Evolutionary conservation across 495 filamentous ascomycete genomes (phyloP), one percentile per base, ranked within the genome.

Genomic region (Gamarada debralockiae): DNA sequence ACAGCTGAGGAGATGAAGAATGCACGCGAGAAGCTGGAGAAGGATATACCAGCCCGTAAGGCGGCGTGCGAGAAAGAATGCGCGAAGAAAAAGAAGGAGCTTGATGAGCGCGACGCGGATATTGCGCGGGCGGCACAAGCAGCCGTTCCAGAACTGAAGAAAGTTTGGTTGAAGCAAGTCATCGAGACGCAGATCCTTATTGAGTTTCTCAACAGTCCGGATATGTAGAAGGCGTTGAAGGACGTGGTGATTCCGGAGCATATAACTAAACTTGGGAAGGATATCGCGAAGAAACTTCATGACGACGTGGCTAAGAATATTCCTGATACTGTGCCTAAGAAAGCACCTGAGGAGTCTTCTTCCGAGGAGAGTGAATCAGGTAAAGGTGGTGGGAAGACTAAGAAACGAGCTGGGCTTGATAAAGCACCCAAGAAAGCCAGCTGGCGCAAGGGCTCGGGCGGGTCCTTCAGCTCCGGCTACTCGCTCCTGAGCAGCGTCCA

Each of bases 161-260:
- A 38, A 20, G 60, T 42, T 27, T 34, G 38, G 23, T 21, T 48
- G 55, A 57, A 38, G 50, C 53, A 47, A 22, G 47, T 61, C 48
- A 45, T 48, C 52, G 52, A 59, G 36, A 33, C 23, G 23, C 47
- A 59, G 33, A 34, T 55, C 14, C 23, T 59, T 2, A 13, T 48
- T n/a, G 42, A 59, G 18, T 37, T 52, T 37, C 37, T 55, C 47
- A 55, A 27, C 17, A 29, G 40, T 23, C n/a, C 23, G 14, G 24
- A 41, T 14, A 15, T 12, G 25, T 1, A 36, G 9, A 2, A 21
- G 14, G 34, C 41, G 24, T 20, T 42, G 14, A 29, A 37, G n/a
- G 20, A 18, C 3, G 24, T 27, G 9, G n/a, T 13, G 31, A 17
- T 29, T 3, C 12, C 29, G 6, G 37, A 40, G 2, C 29, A 50